Evolutionary conservation across 2,329 filamentous ascomycete genomes (phyloP).

Genomic region (Pezicula neosporulosa): DNA sequence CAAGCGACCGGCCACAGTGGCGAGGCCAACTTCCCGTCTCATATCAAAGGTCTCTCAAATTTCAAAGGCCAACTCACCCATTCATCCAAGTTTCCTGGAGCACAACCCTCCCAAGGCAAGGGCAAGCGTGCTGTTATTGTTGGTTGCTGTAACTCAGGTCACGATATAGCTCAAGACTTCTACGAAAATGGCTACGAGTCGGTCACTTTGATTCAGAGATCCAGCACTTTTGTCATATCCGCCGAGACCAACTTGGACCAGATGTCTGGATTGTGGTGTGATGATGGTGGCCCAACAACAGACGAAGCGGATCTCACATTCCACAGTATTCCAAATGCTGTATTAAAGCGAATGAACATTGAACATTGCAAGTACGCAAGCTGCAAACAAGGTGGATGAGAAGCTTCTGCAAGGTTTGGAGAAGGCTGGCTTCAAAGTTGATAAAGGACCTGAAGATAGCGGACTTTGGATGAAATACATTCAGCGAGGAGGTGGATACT

Average conservation of each 20-base stretch:
- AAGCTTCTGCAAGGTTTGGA: conserved; percentile 44
- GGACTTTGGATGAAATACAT: conserved; percentile 57
- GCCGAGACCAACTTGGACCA: conserved; percentile 40
- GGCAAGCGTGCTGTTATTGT: conserved; percentile 63
- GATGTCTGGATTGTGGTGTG: conserved; percentile 37
- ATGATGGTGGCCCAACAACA: conserved; percentile 47
- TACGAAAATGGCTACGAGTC: conserved; percentile 58
- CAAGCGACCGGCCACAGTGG: conserved; percentile 50
- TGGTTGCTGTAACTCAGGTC: conserved; percentile 65
- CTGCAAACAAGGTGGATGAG: conserved; percentile 32
- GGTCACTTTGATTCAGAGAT: conserved; percentile 68
- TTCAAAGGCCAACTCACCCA: conserved; percentile 63
- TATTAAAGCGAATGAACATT: conserved; percentile 59
- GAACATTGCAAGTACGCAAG: conserved; percentile 42
- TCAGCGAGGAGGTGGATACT: conserved; percentile 55
- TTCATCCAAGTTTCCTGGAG: conserved; percentile 56
- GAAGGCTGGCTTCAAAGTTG: conserved; percentile 54
- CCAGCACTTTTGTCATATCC: conserved; percentile 60
- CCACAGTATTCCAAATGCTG: conserved; percentile 53
- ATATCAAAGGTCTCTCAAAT: conserved; percentile 41
- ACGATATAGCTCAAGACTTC: conserved; percentile 68
- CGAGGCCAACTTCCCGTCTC: conserved; percentile 48
- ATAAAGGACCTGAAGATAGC: conserved; percentile 49
- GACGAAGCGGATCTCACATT: conserved; percentile 64
- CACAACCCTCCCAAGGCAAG: conserved; percentile 35